Conservation (phyloP, 345 rosid species). For the Xanthoceras sorbifolium region DNA sequence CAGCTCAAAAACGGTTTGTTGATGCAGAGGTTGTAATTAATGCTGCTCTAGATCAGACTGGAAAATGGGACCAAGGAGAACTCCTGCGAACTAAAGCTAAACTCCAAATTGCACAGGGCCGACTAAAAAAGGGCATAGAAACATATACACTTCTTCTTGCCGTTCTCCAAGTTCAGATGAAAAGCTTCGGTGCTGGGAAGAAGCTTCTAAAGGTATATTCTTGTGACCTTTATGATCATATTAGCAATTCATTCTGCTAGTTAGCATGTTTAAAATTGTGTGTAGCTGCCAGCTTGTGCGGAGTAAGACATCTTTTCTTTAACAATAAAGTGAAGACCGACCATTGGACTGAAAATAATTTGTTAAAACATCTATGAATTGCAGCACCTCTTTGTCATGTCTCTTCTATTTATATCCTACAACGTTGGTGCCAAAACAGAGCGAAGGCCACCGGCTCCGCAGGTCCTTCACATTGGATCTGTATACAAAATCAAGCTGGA, state of each 20-base stretch:
- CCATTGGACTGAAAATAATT: not conserved
- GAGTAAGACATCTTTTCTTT: not conserved
- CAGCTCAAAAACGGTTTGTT: slow-evolving; percentile 58
- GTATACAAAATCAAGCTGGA: too few relatives aligned
- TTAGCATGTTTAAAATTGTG: not conserved
- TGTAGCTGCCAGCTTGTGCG: not conserved
- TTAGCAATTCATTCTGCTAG: not conserved
- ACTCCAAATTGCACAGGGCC: slow-evolving; percentile 68
- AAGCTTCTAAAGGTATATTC: slow-evolving; percentile 43
- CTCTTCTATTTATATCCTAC: not conserved
- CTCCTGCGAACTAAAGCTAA: slow-evolving; percentile 73
- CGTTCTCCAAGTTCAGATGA: slow-evolving; percentile 60
- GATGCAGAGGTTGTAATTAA: slow-evolving; percentile 60
- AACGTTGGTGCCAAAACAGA: not conserved
- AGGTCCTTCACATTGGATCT: too few relatives aligned
- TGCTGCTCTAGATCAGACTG: slow-evolving; percentile 68
- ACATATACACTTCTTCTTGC: slow-evolving; percentile 67
- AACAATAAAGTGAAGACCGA: not conserved
- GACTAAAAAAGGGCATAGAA: slow-evolving; percentile 45
- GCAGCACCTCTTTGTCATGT: not conserved
- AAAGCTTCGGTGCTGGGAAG: slow-evolving; percentile 43
- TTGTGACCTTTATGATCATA: not conserved
- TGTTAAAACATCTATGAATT: not conserved
- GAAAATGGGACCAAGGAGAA: slow-evolving; percentile 73
- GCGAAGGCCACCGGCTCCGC: not conserved